Conservation (phyloP, 331 rosid genomes). For the Malus hybrid region DNA sequence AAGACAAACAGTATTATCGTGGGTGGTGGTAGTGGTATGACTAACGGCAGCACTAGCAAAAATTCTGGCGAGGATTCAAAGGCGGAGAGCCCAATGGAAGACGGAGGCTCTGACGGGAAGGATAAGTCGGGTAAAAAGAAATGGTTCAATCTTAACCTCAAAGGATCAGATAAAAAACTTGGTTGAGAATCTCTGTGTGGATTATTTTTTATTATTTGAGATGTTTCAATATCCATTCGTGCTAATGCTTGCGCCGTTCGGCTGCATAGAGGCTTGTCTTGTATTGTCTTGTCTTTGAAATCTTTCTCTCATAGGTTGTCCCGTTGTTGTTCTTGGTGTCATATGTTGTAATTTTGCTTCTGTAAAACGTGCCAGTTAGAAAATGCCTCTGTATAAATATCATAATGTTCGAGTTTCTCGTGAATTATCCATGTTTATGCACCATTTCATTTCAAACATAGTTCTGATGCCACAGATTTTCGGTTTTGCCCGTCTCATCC, state of each 20-base stretch:
- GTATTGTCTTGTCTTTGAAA: conserved; percentile 12
- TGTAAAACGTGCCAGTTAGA: conserved; percentile 30
- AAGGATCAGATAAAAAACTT: conserved; percentile 73
- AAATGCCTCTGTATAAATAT: conserved; percentile 26
- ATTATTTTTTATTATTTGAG: conserved; percentile 11
- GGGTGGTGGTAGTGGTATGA: conserved; percentile 31
- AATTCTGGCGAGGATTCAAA: conserved; percentile 55
- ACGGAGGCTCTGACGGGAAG: conserved; percentile 83
- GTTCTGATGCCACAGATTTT: too few relatives aligned
- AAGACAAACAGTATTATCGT: conserved; percentile 27
- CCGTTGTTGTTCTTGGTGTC: background rate
- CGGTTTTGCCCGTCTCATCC: too few relatives aligned
- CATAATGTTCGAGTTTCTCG: conserved; percentile 18
- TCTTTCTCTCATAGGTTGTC: conserved; percentile 23
- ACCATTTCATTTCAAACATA: background rate
- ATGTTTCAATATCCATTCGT: conserved; percentile 15
- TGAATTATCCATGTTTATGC: conserved; percentile 17
- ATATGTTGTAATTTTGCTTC: conserved; percentile 7
- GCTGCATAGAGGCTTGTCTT: conserved; percentile 18
- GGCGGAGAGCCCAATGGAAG: conserved; percentile 64
- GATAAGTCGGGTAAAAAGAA: conserved; percentile 83
- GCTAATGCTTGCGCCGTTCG: conserved; percentile 4
- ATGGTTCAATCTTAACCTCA: conserved; percentile 90
- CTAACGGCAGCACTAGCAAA: conserved; percentile 68
- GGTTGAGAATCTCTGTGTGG: conserved; percentile 26